Percentiles rank a stretch among this genome's conserved stretches.
Conservation (phyloP, 106 monocot species). For the Apostasia ramifera region DNA sequence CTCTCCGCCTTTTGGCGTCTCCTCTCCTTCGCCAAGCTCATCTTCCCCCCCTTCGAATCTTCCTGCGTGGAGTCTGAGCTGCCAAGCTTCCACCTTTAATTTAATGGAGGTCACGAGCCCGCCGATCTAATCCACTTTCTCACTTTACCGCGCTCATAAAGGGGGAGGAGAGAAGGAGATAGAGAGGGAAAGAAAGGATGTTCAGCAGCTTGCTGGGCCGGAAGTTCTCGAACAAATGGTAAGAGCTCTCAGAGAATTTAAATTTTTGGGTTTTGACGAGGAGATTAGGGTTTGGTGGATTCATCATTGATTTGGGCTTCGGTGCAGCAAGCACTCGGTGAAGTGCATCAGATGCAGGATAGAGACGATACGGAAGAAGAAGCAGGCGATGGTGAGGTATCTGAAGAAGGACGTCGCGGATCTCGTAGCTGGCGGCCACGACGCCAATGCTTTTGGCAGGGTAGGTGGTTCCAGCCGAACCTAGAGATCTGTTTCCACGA, state of each 20-base stretch:
- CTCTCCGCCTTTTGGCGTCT: background rate
- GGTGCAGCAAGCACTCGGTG: constrained; percentile 63
- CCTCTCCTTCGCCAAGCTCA: background rate
- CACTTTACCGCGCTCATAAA: background rate
- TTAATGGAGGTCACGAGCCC: background rate
- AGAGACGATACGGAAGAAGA: constrained; percentile 54
- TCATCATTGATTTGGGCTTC: background rate
- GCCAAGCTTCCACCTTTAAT: background rate
- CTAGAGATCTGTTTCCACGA: too few relatives aligned
- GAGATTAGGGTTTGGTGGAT: background rate
- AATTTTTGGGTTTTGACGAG: background rate
- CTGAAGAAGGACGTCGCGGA: constrained; percentile 79
- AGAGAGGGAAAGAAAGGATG: constrained; percentile 28
- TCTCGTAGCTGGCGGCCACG: constrained; percentile 49
- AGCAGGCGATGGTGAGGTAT: constrained; percentile 50
- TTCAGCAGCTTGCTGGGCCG: constrained; percentile 48
- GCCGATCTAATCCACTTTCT: background rate
- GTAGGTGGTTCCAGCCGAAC: constrained; percentile 14
- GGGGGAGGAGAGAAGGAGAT: background rate
- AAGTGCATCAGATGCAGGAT: constrained; percentile 62
- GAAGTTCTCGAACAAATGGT: constrained; percentile 87
- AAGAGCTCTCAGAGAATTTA: background rate
- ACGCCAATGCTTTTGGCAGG: constrained; percentile 57
- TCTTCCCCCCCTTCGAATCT: background rate
- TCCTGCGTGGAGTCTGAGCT: background rate